A percentile compares a stretch with the other conserved stretches of the same genome.
These are phyloP conservation scores for Nakazawaea anatomiae DNA, from an alignment of 805 yeast genomes.

Conservation along the genomic window DNA sequence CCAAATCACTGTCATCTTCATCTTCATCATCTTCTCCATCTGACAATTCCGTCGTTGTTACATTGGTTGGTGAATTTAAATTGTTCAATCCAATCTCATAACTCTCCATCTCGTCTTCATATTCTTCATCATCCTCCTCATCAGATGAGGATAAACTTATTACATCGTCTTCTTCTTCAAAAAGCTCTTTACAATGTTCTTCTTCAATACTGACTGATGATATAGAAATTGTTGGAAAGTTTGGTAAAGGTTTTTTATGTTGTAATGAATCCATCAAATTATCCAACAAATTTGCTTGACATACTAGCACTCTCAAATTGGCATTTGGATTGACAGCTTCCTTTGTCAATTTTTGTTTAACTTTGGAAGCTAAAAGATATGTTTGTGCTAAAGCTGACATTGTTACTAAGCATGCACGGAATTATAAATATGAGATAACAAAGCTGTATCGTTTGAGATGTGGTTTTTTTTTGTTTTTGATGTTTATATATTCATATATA, in stretches of 20 bases:
- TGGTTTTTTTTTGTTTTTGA: too few relatives aligned
- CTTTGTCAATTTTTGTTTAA: slow-evolving; percentile 54
- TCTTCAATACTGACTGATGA: slow-evolving; percentile 17
- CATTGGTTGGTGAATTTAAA: not conserved
- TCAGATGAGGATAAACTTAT: slow-evolving; percentile 9
- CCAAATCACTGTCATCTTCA: slow-evolving; percentile 5
- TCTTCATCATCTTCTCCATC: slow-evolving; percentile 1
- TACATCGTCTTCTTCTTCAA: slow-evolving; percentile 15
- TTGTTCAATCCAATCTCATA: not conserved
- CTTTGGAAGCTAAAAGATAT: slow-evolving; percentile 58
- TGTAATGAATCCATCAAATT: slow-evolving; percentile 49
- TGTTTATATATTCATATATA: too few relatives aligned
- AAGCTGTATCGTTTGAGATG: too few relatives aligned
- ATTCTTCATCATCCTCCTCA: slow-evolving; percentile 13
- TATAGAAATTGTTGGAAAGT: slow-evolving; percentile 17
- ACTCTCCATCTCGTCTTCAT: slow-evolving; percentile 5
- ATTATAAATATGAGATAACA: not conserved
- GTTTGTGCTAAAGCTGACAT: slow-evolving; percentile 40
- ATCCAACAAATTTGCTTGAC: slow-evolving; percentile 70
- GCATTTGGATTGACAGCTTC: slow-evolving; percentile 58
- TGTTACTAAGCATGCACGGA: not conserved
- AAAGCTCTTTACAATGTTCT: slow-evolving; percentile 9
- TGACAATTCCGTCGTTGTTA: not conserved
- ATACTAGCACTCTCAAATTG: slow-evolving; percentile 50
- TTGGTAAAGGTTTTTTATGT: slow-evolving; percentile 21